Base-by-base conservation (phyloP, 768 basidiomycete genomes). In the Boletus coccyginus region DNA sequence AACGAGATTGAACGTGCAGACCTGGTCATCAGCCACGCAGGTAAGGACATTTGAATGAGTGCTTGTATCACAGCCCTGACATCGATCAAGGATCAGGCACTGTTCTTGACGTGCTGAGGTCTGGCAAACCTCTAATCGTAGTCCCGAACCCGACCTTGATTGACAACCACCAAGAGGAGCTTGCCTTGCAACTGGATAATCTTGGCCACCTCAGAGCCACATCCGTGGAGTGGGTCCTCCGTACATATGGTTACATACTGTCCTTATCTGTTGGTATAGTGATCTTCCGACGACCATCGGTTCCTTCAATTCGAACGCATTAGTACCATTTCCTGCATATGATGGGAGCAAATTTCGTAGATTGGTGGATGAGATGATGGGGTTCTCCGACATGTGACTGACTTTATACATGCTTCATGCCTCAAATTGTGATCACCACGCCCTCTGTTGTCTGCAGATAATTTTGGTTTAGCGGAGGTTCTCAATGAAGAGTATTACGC, bases 131-230 rank as follows among this genome's bases (percentile, higher is more conserved):
- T 8, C 75, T 99, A 60, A 87, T 99, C 60, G 88, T 91, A 5
- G 86, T 97, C 3, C 94, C 94, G 12, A 99, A 99, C 70, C 76
- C 86, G 42, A 88, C 90, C 0, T 75, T 99, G 32, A 81, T 95
- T 69, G 88, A 97, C 70, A 91, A 97, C 68, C 96, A 99, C 66
- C 96, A 99, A 76, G 78, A 85, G 52, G 93, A 99, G 66, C 77
- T 99, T 7, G 93, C 96, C 0, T 71, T 78, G 40, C 83, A 85
- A 13, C 75, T 99, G 52, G 77, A 77, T 16, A 70, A 67, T 17
- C 77, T 82, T 36, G 79, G 81, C 7, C 77, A 91, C 71, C 73
- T 94, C 45, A 78, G 71, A 56, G 72, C 83, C 24, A 78, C 85
- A 2, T 80, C 77, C 14, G 75, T 86, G 45, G 64, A 70, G 92